phyloP scores from a whole-genome alignment of 2,329 filamentous ascomycete genomes.

The Aspergillus carbonarius region DNA sequence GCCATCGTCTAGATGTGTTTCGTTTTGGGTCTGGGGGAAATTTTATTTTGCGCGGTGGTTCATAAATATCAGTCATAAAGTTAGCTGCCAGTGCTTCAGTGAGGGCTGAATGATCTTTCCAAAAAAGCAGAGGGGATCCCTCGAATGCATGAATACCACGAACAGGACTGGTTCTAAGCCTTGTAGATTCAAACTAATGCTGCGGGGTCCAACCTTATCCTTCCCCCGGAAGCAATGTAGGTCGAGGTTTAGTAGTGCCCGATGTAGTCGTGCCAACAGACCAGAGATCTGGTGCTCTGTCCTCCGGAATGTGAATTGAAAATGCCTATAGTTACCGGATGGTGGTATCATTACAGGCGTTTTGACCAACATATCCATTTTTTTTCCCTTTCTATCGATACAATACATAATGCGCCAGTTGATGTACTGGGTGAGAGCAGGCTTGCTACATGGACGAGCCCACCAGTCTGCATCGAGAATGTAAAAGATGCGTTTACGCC shows the following conservation, averaged over 20 bases:
- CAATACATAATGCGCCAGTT: neutral
- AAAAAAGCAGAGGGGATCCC: conserved; percentile 34
- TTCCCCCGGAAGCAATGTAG: neutral
- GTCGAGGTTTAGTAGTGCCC: neutral
- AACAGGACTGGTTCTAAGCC: conserved; percentile 11
- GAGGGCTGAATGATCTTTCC: conserved; percentile 38
- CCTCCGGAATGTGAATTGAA: no score
- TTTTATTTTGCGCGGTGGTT: conserved; percentile 42
- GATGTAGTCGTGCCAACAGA: no score
- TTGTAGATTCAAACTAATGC: conserved; percentile 5
- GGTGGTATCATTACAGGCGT: neutral
- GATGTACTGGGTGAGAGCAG: neutral
- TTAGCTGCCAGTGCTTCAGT: conserved; percentile 32
- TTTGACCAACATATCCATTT: neutral
- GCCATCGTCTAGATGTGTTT: conserved; percentile 77
- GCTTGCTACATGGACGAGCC: neutral
- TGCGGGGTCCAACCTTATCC: neutral
- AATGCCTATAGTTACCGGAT: neutral
- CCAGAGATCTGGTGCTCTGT: no score
- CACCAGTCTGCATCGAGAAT: neutral
- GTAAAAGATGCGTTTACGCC: neutral
- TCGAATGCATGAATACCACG: conserved; percentile 24
- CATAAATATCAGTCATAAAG: conserved; percentile 37
- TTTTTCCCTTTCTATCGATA: neutral
- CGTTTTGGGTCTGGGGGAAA: conserved; percentile 48